phyloP scores from a whole-genome alignment of 169 alveolate genomes.

The Cryptosporidium andersoni region DNA sequence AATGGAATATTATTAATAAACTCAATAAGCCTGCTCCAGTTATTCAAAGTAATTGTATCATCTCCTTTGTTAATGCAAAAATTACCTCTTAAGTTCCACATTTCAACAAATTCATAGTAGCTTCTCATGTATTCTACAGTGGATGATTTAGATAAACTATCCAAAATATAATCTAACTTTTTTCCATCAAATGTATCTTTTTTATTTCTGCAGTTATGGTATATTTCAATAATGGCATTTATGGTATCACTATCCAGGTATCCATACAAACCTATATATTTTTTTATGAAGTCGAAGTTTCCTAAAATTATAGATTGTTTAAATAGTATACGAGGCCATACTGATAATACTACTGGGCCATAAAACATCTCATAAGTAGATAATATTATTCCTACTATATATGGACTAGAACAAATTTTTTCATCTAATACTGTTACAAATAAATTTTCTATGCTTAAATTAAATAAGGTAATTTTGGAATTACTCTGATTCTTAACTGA shows the following conservation, averaged over 20 bases:
- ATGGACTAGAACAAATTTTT: slow-evolving; percentile 30
- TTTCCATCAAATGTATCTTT: neutral
- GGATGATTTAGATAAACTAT: neutral
- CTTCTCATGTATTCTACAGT: neutral
- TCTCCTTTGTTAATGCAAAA: neutral
- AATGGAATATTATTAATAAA: too few species aligned
- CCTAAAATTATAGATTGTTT: slow-evolving; percentile 27
- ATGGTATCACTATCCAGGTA: slow-evolving; percentile 10
- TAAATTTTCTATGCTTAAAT: slow-evolving; percentile 20
- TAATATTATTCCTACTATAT: slow-evolving; percentile 12
- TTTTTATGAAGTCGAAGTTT: slow-evolving; percentile 3
- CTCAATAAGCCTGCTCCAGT: too few species aligned
- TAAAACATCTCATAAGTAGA: slow-evolving; percentile 26
- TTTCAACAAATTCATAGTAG: neutral
- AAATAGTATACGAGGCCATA: slow-evolving; percentile 54
- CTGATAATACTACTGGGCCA: slow-evolving; percentile 58
- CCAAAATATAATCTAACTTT: neutral
- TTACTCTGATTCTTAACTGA: slow-evolving; percentile 7
- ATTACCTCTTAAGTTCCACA: neutral
- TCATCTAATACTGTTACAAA: slow-evolving; percentile 33
- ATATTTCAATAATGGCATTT: slow-evolving; percentile 10
- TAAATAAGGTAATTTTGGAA: slow-evolving; percentile 6
- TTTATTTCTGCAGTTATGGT: neutral
- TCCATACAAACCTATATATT: slow-evolving; percentile 23
- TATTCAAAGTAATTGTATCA: neutral